Conservation (phyloP, 1,139 yeast genomes). For the Debaryomyces udenii region DNA sequence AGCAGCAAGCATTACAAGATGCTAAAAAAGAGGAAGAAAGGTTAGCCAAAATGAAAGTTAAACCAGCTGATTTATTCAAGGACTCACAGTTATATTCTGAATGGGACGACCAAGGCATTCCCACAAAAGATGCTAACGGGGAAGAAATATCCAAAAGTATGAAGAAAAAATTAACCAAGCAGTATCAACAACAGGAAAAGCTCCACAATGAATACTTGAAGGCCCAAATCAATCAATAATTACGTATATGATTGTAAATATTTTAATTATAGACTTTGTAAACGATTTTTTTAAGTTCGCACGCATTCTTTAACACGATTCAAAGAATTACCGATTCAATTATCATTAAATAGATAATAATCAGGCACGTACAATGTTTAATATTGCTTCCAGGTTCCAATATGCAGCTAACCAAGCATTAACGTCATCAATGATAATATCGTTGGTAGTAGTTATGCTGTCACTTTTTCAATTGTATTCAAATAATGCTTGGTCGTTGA, state of each 20-base stretch:
- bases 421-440: slow-evolving; percentile 51
- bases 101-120: slow-evolving; percentile 88
- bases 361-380: slow-evolving; percentile 33
- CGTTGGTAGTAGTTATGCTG: slow-evolving; percentile 47
- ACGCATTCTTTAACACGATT: slow-evolving; percentile 9
- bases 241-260: slow-evolving; percentile 2
- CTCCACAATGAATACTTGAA: slow-evolving; percentile 67
- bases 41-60: slow-evolving; percentile 65
- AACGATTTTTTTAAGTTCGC: slow-evolving; percentile 1
- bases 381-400: slow-evolving; percentile 49
- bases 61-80: slow-evolving; percentile 75
- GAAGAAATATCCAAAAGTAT: slow-evolving; percentile 88
- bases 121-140: slow-evolving; percentile 75
- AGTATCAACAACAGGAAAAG: slow-evolving; percentile 78
- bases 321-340: too few species aligned
- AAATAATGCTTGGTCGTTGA: slow-evolving; percentile 46
- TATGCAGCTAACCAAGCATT: slow-evolving; percentile 58
- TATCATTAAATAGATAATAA: neutral
- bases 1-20: slow-evolving; percentile 40
- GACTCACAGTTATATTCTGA: slow-evolving; percentile 57
- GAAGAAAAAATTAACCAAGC: slow-evolving; percentile 78
- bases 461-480: slow-evolving; percentile 54
- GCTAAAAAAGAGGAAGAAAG: slow-evolving; percentile 69
- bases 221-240: slow-evolving; percentile 6
- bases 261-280: slow-evolving; percentile 1